Evolutionary conservation across 1,139 yeast species (phyloP).

Genomic region (Debaryomyces singareniensis): DNA sequence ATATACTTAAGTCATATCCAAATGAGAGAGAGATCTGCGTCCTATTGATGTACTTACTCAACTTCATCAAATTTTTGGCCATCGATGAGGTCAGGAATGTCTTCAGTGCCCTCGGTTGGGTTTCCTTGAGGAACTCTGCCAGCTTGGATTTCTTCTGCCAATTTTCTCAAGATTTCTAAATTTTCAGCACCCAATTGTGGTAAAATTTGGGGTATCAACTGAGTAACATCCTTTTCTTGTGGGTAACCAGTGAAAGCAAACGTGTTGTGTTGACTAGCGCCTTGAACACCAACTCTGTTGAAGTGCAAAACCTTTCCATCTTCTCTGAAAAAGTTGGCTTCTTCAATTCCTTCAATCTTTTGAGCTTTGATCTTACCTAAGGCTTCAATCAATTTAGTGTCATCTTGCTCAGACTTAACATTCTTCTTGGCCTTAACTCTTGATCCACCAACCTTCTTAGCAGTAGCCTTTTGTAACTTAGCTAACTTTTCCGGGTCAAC

Average conservation of each 20-base stretch:
- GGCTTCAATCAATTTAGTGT: constrained; percentile 85
- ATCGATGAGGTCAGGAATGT: constrained; percentile 91
- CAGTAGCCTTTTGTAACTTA: constrained; percentile 67
- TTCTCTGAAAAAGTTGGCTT: constrained; percentile 95
- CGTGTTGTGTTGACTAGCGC: constrained; percentile 85
- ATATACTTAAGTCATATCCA: too few relatives aligned
- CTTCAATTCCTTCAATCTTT: constrained; percentile 85
- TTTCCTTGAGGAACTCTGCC: constrained; percentile 47
- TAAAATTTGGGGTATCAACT: constrained; percentile 89
- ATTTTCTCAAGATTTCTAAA: constrained; percentile 79
- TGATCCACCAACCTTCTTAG: constrained; percentile 83
- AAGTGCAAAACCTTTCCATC: constrained; percentile 96
- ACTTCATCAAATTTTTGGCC: constrained; percentile 93
- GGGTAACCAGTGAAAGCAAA: constrained; percentile 94
- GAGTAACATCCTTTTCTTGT: constrained; percentile 88
- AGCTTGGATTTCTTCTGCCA: constrained; percentile 85
- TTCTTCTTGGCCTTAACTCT: constrained; percentile 77
- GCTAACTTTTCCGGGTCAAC: constrained; percentile 86
- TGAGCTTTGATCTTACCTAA: constrained; percentile 87
- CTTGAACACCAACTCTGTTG: constrained; percentile 92
- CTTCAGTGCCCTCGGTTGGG: constrained; percentile 55
- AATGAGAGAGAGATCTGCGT: too few relatives aligned
- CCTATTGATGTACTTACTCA: constrained; percentile 47
- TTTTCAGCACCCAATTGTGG: constrained; percentile 97
- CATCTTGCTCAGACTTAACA: constrained; percentile 67